Base-by-base conservation (phyloP, 352 stramenopile species). In the Hyaloperonospora arabidopsidis region DNA sequence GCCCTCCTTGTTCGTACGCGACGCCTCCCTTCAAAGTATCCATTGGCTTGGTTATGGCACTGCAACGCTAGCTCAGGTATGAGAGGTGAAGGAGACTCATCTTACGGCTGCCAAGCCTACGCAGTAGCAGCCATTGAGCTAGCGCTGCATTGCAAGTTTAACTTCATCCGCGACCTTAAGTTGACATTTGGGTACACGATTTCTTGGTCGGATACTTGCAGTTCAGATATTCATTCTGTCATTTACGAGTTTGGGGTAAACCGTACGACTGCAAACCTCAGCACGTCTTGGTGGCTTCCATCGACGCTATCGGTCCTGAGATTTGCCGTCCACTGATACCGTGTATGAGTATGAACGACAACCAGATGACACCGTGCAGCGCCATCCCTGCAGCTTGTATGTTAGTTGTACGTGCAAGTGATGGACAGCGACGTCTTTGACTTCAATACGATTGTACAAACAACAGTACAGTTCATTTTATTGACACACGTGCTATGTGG, bases 361-460 rank as follows among this genome's bases (percentile, higher is more conserved):
- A 63, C 21, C 49, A 91, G 40, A 57, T 87, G 44, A 83, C 79
- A 2, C 90, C 80, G 0, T 95, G 83, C 62, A 91, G 80, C 46
- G 83, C 83, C 22, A 62, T 62, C 10, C 83, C 84, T 17, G 86
- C 93, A 35, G 81, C 78, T 2, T 81, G 84, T 7, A 70, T 91
- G 60, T 83, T 83, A 73, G 73, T 95, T 52, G 4, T 8, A 32
- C 8, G 4, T 32, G 25, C 25, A 32, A 32, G 25, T 32, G 25
- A 88, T 94, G 76, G 84, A 93, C 66, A 83, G 84, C 43, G 77
- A 81, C 0, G 54, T 93, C n/a, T 75, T 90, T 19, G 80, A 88
- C 60, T 91, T 95, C 57, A 8, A 32, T 8, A 32, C 4, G 4
- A 32, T 32, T 8, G 25, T 8, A 32, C 25, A 8, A 32, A 4